Evolutionary conservation across 371 early-diverging fungal species (phyloP), one percentile per base, ranked within the genome.

Genomic region (Sporodiniella umbellata): DNA sequence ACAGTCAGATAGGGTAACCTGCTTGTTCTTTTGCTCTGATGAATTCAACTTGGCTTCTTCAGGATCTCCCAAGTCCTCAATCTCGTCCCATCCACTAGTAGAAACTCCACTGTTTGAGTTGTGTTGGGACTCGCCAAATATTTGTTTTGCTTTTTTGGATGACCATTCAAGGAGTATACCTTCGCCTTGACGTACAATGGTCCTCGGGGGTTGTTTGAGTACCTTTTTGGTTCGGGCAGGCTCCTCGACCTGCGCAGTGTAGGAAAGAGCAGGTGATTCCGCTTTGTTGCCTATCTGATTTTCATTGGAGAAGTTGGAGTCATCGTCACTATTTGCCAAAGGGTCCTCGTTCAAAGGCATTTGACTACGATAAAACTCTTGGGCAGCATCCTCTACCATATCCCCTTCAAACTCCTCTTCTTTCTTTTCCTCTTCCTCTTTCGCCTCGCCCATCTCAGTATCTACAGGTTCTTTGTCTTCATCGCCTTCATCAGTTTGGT

Each of bases 1-100:
- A 53, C 97, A 96, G 50, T 87, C 83, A 22, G 81, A 67, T 23
- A 94, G 53, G 0, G 85, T 76, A 8, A 89, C 68, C 43, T 69
- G 45, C 45, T 66, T 68, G 21, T 57, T 46, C 6, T 47, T 31
- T 7, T 18, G 21, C 10, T 40, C 40, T 3, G 43, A 21, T 38
- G 40, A 38, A 7, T 48, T 48, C 3, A 26, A 18, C 3, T 33
- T 47, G 8, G 48, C 54, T 1, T 61, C 64, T 4, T 63, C 45
- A 24, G 56, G 60, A 6, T 72, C 70, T 7, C 55, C 56, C 3
- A 60, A 44, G 8, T 63, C 59, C 0, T 63, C 45, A 19, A 58
- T 55, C 10, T 64, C 62, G 2, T 60, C 35, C 66, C 66, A 70
- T 4, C 61, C 66, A 38, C 52, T 53, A 4, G 48, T 58, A 11